Evolutionary conservation across 2,329 filamentous ascomycete species (phyloP).

Genomic region (Stagonosporopsis cucurbitacearum): DNA sequence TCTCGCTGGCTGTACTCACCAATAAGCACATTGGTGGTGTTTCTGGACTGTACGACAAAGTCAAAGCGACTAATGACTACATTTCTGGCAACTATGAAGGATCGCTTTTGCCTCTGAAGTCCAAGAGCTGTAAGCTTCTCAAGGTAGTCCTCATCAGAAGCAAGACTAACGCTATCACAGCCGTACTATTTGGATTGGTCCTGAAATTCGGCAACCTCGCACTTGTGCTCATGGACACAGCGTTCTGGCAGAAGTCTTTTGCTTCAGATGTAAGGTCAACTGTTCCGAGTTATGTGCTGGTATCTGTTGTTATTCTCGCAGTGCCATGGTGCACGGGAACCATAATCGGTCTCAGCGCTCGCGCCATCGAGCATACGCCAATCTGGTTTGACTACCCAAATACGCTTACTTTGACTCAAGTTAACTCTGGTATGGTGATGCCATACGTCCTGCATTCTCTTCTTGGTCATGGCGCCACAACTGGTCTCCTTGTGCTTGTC

Average conservation of each 20-base stretch:
- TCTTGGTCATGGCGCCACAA: constrained; percentile 25
- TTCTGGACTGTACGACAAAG: constrained; percentile 14
- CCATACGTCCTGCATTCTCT: constrained; percentile 29
- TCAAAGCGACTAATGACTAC: constrained; percentile 67
- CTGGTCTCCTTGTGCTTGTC: constrained; percentile 42
- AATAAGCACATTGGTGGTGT: constrained; percentile 15
- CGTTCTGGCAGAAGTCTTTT: constrained; percentile 24
- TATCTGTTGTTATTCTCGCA: constrained; percentile 16
- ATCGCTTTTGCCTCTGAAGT: constrained; percentile 86
- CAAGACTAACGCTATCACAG: background rate
- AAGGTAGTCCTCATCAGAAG: accelerated
- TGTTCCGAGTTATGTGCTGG: constrained; percentile 20
- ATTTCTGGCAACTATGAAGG: constrained; percentile 76
- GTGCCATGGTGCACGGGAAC: constrained; percentile 40
- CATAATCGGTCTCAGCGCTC: constrained; percentile 51
- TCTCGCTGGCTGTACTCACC: constrained; percentile 13
- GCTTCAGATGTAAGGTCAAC: constrained; percentile 19
- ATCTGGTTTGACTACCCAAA: constrained; percentile 50
- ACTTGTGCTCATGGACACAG: constrained; percentile 21
- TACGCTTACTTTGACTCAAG: constrained; percentile 16
- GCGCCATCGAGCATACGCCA: constrained; percentile 49
- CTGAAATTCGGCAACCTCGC: constrained; percentile 22
- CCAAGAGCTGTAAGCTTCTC: constrained; percentile 48
- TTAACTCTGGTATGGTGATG: constrained; percentile 27
- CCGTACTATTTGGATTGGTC: constrained; percentile 17